Percentiles rank a stretch among this genome's conserved stretches.
Conservation (phyloP, 2,329 filamentous ascomycete genomes). For the Trichoderma guizhouense region DNA sequence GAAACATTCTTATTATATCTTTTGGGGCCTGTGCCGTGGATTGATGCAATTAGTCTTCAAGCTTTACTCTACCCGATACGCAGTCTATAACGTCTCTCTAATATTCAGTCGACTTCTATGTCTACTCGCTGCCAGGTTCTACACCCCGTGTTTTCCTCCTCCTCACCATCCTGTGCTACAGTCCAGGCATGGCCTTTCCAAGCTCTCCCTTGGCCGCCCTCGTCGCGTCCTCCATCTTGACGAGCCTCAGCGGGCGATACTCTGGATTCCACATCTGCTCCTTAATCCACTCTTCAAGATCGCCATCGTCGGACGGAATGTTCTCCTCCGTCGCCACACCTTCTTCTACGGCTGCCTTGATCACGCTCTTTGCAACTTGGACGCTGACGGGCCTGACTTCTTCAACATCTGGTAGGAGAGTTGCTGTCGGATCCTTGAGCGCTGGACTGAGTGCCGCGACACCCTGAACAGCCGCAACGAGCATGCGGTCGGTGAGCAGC, state of each 20-base stretch:
- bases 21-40: not conserved
- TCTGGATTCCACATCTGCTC: slow-evolving; percentile 78
- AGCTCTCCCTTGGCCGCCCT: slow-evolving; percentile 49
- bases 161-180: slow-evolving; percentile 24
- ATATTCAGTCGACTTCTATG: not conserved
- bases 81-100: not conserved
- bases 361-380: slow-evolving; percentile 71
- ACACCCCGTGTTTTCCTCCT: not conserved
- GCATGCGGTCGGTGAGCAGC: slow-evolving; percentile 71
- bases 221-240: slow-evolving; percentile 50
- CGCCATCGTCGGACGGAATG: slow-evolving; percentile 57
- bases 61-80: not conserved
- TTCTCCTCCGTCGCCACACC: slow-evolving; percentile 60
- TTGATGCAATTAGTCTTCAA: no score
- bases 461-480: slow-evolving; percentile 74
- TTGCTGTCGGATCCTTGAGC: slow-evolving; percentile 57
- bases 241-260: slow-evolving; percentile 62
- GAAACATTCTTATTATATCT: not conserved
- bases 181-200: slow-evolving; percentile 25
- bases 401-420: slow-evolving; percentile 72
- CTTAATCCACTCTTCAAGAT: slow-evolving; percentile 67
- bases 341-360: slow-evolving; percentile 67
- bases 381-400: slow-evolving; percentile 74
- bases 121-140: not conserved
- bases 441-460: slow-evolving; percentile 71